phyloP scores from a whole-genome alignment of 192 early-diverging fungal species.

The Coemansia sp. region DNA sequence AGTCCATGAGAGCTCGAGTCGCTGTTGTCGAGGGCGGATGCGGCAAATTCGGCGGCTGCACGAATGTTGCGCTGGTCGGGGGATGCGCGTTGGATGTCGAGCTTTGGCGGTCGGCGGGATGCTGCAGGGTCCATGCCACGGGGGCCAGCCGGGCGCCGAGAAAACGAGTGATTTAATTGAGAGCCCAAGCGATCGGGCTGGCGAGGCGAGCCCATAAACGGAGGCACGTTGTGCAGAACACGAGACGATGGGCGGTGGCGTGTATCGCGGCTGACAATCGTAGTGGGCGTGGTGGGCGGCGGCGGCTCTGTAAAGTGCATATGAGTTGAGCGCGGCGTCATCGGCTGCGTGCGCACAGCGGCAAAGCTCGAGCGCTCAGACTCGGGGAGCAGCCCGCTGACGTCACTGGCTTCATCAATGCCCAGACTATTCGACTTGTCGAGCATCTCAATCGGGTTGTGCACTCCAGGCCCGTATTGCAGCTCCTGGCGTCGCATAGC shows the following conservation, averaged over 20 bases:
- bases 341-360: background rate
- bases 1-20: conserved; percentile 34
- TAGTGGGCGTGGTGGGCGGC: conserved; percentile 49
- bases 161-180: background rate
- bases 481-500: conserved; percentile 36
- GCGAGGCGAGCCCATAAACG: conserved; percentile 5
- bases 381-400: conserved; percentile 41
- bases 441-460: conserved; percentile 39
- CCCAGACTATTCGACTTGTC: conserved; percentile 47
- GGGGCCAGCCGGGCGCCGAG: conserved; percentile 10
- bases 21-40: background rate
- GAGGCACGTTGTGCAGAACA: conserved; percentile 34
- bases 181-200: background rate
- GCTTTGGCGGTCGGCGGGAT: conserved; percentile 5
- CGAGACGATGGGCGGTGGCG: conserved; percentile 27
- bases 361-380: conserved; percentile 6
- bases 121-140: conserved; percentile 3
- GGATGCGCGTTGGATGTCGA: conserved; percentile 2
- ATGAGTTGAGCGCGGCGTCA: background rate
- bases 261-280: conserved; percentile 40
- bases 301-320: background rate
- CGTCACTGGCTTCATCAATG: conserved; percentile 25
- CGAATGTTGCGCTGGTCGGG: conserved; percentile 16
- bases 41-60: conserved; percentile 7
- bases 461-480: conserved; percentile 7